Percentiles rank a stretch among this genome's conserved stretches.
These are phyloP conservation scores for Nigrospora oryzae DNA, from an alignment of 2,329 filamentous ascomycete genomes.

Conservation along the genomic window DNA sequence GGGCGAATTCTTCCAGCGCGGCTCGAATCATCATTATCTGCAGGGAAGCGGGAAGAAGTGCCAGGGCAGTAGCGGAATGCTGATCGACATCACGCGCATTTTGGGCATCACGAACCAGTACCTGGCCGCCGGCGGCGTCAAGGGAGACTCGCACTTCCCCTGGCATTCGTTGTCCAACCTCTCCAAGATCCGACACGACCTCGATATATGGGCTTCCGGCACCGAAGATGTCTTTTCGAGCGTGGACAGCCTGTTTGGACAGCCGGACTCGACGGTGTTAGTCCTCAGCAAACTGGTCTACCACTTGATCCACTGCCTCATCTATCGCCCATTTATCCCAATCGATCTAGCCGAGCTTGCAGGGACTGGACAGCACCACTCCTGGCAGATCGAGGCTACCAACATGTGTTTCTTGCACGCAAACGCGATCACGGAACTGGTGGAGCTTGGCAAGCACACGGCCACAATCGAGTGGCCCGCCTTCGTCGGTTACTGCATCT, in stretches of 20 bases:
- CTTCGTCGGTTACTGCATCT: conserved; percentile 80
- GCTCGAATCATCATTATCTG: conserved; percentile 68
- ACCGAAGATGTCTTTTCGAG: conserved; percentile 74
- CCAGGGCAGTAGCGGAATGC: conserved; percentile 69
- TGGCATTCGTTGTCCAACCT: conserved; percentile 83
- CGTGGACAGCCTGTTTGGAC: conserved; percentile 66
- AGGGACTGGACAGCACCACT: conserved; percentile 75
- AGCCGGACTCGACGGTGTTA: conserved; percentile 68
- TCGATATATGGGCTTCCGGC: conserved; percentile 78
- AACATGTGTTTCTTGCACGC: conserved; percentile 81
- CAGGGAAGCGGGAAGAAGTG: conserved; percentile 60
- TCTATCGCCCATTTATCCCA: conserved; percentile 80
- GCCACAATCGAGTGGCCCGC: conserved; percentile 75
- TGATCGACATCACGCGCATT: conserved; percentile 78
- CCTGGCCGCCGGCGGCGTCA: conserved; percentile 75
- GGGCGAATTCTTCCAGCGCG: conserved; percentile 73
- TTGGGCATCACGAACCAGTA: conserved; percentile 79
- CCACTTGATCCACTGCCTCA: conserved; percentile 77
- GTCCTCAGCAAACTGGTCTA: conserved; percentile 82
- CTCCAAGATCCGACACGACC: conserved; percentile 76
- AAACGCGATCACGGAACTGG: conserved; percentile 77
- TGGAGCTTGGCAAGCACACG: conserved; percentile 68
- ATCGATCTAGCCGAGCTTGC: conserved; percentile 76
- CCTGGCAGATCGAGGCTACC: conserved; percentile 87
- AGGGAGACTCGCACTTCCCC: conserved; percentile 83